These are phyloP conservation scores for Eucalyptus marginata DNA, from an alignment of 345 rosid genomes.

Conservation along the genomic window DNA sequence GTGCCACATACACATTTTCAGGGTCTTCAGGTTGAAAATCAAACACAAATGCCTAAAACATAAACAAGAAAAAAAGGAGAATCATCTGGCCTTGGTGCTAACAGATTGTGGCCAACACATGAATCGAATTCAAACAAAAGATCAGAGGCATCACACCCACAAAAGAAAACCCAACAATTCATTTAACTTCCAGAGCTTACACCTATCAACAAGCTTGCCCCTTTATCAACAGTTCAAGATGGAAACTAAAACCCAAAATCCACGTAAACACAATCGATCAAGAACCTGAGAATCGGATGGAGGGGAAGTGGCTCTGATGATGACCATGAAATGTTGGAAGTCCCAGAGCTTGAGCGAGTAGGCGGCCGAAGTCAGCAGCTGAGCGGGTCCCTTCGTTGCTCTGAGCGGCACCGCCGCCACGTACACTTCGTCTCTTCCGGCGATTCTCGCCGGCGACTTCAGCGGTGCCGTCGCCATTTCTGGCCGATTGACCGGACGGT, in stretches of 20 bases:
- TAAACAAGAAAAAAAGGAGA: neutral
- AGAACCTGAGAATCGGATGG: conserved; percentile 26
- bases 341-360: conserved; percentile 43
- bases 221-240: neutral
- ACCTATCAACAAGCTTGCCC: neutral
- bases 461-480: conserved; percentile 8
- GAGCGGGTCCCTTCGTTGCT: conserved; percentile 49
- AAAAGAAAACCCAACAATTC: neutral
- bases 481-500: neutral
- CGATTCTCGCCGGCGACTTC: neutral
- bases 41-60: conserved; percentile 21
- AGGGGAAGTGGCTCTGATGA: conserved; percentile 27
- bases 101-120: neutral
- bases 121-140: neutral
- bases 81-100: neutral
- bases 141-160: neutral
- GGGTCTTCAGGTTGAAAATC: conserved; percentile 65
- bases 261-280: neutral
- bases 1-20: conserved; percentile 29
- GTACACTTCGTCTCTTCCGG: conserved; percentile 33
- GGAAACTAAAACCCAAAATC: neutral
- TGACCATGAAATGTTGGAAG: conserved; percentile 55
- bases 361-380: conserved; percentile 40
- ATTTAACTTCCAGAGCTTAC: neutral
- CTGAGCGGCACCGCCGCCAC: conserved; percentile 50